phyloP scores from a whole-genome alignment of 306 rosid species.

The Glycine latifolia region DNA sequence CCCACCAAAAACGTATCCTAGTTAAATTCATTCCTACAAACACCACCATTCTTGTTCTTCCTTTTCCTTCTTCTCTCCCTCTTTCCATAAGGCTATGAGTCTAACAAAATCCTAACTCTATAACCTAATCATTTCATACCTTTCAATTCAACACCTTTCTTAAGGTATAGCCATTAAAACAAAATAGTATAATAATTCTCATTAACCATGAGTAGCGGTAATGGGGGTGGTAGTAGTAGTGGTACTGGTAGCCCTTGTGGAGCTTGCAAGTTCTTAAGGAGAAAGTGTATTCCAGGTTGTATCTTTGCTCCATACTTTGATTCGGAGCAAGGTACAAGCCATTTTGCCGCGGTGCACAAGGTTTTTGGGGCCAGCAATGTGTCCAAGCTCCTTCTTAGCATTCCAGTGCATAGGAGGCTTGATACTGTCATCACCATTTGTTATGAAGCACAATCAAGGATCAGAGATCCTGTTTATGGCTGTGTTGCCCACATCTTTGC shows the following conservation, averaged over 20 bases:
- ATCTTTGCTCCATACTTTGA: slow-evolving; percentile 92
- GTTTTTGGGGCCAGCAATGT: slow-evolving; percentile 96
- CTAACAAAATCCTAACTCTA: slow-evolving; percentile 42
- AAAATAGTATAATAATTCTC: neutral
- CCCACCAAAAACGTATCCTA: slow-evolving; percentile 58
- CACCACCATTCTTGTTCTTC: slow-evolving; percentile 26
- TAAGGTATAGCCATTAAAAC: neutral
- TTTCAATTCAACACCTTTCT: neutral
- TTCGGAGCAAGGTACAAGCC: slow-evolving; percentile 83
- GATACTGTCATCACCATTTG: slow-evolving; percentile 88
- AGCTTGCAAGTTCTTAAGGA: slow-evolving; percentile 83
- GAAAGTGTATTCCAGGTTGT: slow-evolving; percentile 82
- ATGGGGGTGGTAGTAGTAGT: neutral
- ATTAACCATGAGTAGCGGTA: slow-evolving; percentile 52
- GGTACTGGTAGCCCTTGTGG: slow-evolving; percentile 73
- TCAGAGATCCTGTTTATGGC: slow-evolving; percentile 88
- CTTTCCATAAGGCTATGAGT: neutral
- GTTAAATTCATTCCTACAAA: slow-evolving; percentile 2
- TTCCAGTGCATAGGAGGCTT: slow-evolving; percentile 71
- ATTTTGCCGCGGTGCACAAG: slow-evolving; percentile 91
- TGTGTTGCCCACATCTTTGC: slow-evolving; percentile 88
- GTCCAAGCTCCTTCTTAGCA: slow-evolving; percentile 76
- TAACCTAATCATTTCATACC: slow-evolving; percentile 33
- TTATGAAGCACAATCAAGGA: slow-evolving; percentile 83
- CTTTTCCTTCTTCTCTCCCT: slow-evolving; percentile 7